Evolutionary conservation across 257 asterid genomes (phyloP).

Genomic region (Solanum chiquidenum): DNA sequence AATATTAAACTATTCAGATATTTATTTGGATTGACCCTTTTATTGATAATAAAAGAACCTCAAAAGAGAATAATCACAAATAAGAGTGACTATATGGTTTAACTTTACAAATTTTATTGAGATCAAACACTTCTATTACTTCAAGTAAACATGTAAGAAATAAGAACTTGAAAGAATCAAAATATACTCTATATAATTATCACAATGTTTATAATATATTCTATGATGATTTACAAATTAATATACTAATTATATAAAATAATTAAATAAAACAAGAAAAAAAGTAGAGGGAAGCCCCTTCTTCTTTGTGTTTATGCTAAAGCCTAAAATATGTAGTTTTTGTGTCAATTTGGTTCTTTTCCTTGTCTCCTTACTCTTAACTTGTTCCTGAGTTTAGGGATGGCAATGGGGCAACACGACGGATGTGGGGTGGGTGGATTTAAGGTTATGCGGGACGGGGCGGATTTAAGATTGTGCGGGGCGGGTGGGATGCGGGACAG

Average conservation of each 20-base stretch:
- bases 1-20: neutral
- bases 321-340: too few species aligned
- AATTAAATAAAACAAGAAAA: neutral
- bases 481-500: too few species aligned
- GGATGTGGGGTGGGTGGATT: too few species aligned
- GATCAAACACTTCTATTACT: neutral
- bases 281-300: neutral
- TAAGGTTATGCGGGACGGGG: too few species aligned
- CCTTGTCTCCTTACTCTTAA: neutral
- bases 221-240: neutral
- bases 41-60: neutral
- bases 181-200: neutral
- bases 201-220: neutral
- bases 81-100: neutral
- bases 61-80: too few species aligned
- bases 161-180: neutral
- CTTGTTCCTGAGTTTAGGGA: too few species aligned
- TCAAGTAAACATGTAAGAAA: neutral
- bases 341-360: neutral
- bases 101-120: neutral
- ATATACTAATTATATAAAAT: neutral
- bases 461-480: too few species aligned
- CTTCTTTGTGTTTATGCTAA: neutral
- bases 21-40: neutral
- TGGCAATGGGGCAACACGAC: too few species aligned